Percentiles rank a stretch among this genome's conserved stretches.
Conservation (phyloP, 257 asterid genomes). For the Jacaranda mimosifolia region DNA sequence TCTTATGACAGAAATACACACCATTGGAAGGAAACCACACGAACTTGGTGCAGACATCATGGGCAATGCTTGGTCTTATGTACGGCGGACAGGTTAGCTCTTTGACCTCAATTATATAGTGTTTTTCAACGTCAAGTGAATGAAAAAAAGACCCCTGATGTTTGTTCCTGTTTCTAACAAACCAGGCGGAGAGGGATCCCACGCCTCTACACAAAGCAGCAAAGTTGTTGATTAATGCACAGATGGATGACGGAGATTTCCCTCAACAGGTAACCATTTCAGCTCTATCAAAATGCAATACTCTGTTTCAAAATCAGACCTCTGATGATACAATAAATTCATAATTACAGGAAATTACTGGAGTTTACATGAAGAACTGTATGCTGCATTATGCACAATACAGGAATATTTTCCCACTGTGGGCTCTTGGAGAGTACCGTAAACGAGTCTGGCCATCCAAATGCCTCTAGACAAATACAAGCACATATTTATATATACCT, state of each 20-base stretch:
- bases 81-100: slow-evolving; percentile 70
- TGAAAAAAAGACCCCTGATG: background rate
- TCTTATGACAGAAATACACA: slow-evolving; percentile 64
- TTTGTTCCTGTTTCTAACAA: background rate
- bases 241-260: slow-evolving; percentile 80
- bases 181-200: slow-evolving; percentile 76
- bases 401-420: slow-evolving; percentile 68
- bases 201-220: slow-evolving; percentile 78
- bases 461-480: slow-evolving; percentile 33
- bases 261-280: slow-evolving; percentile 72
- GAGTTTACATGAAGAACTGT: slow-evolving; percentile 81
- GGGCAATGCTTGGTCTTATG: slow-evolving; percentile 92
- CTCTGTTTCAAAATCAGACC: background rate
- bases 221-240: slow-evolving; percentile 74
- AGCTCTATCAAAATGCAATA: background rate
- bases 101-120: background rate
- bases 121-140: background rate
- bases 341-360: slow-evolving; percentile 65
- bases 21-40: slow-evolving; percentile 78
- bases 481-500: too few relatives aligned
- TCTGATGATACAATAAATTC: background rate
- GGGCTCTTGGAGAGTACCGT: slow-evolving; percentile 90
- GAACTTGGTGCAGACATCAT: slow-evolving; percentile 83
- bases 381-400: slow-evolving; percentile 79
- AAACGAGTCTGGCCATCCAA: slow-evolving; percentile 64